These are phyloP conservation scores for Chlamydomonas sp. DNA, from an alignment of 139 green algal species.

Conservation along the genomic window DNA sequence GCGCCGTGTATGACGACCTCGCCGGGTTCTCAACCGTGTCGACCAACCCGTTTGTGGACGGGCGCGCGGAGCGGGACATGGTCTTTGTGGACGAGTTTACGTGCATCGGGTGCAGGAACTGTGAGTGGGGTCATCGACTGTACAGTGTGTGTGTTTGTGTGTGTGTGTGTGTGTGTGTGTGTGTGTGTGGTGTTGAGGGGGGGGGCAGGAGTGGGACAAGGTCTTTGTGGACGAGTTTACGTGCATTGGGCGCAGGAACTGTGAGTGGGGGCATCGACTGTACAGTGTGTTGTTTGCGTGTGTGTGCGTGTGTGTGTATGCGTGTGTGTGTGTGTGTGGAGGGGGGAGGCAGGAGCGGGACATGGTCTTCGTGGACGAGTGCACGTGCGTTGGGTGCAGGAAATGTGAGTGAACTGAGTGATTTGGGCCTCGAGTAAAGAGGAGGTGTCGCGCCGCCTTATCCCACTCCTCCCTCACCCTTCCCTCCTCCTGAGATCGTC, in stretches of 20 bases:
- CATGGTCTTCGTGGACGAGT: slow-evolving; percentile 41
- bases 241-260: slow-evolving; percentile 35
- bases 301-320: no score
- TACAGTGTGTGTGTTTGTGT: no score
- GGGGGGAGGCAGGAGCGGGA: slow-evolving; percentile 17
- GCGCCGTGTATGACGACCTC: slow-evolving; percentile 42
- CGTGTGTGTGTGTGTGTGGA: no score
- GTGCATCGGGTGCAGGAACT: slow-evolving; percentile 35
- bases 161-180: no score
- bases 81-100: slow-evolving; percentile 45
- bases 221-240: slow-evolving; percentile 45
- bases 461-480: no score
- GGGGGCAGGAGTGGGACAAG: slow-evolving; percentile 15
- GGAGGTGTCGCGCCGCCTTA: no score
- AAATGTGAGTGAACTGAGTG: slow-evolving; percentile 13
- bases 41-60: slow-evolving; percentile 48
- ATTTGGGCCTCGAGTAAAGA: no score
- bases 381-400: slow-evolving; percentile 37
- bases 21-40: slow-evolving; percentile 32
- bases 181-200: no score
- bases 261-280: no score
- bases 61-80: slow-evolving; percentile 14
- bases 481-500: no score
- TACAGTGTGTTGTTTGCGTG: no score
- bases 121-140: no score